phyloP scores from a whole-genome alignment of 2,329 filamentous ascomycete species.

The Neoscytalidium dimidiatum region DNA sequence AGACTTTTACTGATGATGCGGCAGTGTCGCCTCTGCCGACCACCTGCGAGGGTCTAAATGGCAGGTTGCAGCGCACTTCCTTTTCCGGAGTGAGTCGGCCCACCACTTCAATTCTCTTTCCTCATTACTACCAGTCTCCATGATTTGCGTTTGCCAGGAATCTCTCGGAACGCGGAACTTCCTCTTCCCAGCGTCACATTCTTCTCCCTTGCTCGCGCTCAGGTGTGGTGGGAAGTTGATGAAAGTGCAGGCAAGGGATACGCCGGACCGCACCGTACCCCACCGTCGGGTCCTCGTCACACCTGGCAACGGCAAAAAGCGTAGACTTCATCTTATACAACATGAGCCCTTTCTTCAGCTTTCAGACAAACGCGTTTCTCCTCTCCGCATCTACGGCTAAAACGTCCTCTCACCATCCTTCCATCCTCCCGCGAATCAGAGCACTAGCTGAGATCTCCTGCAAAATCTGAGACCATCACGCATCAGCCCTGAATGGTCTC shows the following conservation, averaged over 20 bases:
- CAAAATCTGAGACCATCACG: not conserved
- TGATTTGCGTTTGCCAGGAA: not conserved
- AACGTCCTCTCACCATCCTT: not conserved
- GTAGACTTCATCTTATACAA: not conserved
- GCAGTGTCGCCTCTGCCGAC: too few species aligned
- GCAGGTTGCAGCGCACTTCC: too few species aligned
- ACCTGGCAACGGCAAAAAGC: not conserved
- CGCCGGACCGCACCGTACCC: not conserved
- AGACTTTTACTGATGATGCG: too few species aligned
- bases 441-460: not conserved
- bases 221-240: not conserved
- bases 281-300: not conserved
- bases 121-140: not conserved
- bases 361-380: not conserved
- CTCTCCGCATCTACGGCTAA: not conserved
- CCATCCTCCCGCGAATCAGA: not conserved
- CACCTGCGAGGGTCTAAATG: not conserved
- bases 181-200: not conserved
- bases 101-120: not conserved
- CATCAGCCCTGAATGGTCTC: not conserved
- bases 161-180: not conserved
- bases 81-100: not conserved
- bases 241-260: not conserved
- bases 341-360: not conserved
- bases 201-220: conserved; percentile 7